Evolutionary conservation across 768 basidiomycete species (phyloP).

Genomic region (Crassisporium funariophilum): DNA sequence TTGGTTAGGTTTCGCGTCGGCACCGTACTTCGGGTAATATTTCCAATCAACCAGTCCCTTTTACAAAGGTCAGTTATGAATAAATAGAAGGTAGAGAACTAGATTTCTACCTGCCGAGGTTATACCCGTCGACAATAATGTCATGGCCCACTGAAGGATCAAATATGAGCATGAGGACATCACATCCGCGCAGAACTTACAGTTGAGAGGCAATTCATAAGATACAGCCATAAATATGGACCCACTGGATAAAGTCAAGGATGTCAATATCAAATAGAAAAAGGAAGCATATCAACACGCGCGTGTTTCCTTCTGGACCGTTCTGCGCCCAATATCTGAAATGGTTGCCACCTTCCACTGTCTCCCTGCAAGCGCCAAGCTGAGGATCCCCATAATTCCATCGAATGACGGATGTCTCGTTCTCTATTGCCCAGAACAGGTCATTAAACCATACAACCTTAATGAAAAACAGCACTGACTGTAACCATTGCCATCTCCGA

Average conservation of each 20-base stretch:
- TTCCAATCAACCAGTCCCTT: slow-evolving; percentile 85
- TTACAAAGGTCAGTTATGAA: slow-evolving; percentile 2
- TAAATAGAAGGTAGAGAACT: neutral
- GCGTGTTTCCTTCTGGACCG: slow-evolving; percentile 63
- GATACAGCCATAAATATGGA: slow-evolving; percentile 78
- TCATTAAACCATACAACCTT: neutral
- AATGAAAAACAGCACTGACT: slow-evolving; percentile 42
- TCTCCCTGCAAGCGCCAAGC: slow-evolving; percentile 86
- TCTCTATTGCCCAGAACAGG: too few relatives aligned
- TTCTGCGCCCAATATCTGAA: slow-evolving; percentile 89
- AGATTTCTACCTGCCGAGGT: slow-evolving; percentile 64
- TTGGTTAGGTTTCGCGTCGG: slow-evolving; percentile 56
- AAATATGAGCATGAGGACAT: slow-evolving; percentile 4
- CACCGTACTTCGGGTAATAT: slow-evolving; percentile 62
- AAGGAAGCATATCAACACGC: slow-evolving; percentile 14
- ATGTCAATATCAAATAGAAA: neutral
- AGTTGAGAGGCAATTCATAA: slow-evolving; percentile 65
- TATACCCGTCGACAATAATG: slow-evolving; percentile 79
- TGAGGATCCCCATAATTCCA: slow-evolving; percentile 82
- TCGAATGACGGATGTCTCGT: slow-evolving; percentile 83
- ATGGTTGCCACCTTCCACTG: slow-evolving; percentile 84
- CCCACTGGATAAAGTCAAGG: slow-evolving; percentile 41
- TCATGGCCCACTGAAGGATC: slow-evolving; percentile 56
- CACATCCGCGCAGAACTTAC: slow-evolving; percentile 33
- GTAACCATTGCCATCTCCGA: slow-evolving; percentile 82